Conservation (phyloP, 257 asterid genomes). For the Voacanga thouarsii region DNA sequence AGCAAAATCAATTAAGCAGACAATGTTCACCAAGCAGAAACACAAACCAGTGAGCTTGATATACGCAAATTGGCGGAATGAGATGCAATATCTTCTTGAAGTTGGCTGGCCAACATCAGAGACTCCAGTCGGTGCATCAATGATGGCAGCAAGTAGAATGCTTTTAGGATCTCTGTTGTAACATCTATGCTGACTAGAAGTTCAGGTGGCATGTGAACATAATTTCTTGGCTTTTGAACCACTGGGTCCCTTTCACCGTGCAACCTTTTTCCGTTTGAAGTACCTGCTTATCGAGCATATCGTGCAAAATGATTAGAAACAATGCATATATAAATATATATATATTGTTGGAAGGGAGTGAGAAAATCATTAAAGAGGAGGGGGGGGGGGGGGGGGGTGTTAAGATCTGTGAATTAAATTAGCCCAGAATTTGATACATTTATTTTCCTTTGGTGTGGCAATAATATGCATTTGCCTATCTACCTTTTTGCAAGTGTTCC, state of each 20-base stretch:
- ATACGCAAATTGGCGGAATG: slow-evolving; percentile 41
- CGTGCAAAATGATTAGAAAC: background rate
- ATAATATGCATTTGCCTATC: background rate
- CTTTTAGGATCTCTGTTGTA: slow-evolving; percentile 50
- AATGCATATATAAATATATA: too few relatives aligned
- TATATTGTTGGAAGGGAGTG: background rate
- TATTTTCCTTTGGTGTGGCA: background rate
- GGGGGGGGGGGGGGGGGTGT: too few relatives aligned
- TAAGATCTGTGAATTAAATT: background rate
- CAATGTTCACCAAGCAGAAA: background rate
- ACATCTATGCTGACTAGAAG: slow-evolving; percentile 65
- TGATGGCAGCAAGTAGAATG: slow-evolving; percentile 91
- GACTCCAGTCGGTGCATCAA: slow-evolving; percentile 85
- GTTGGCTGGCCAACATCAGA: slow-evolving; percentile 91
- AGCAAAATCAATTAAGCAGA: slow-evolving; percentile 2
- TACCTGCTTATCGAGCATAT: slow-evolving; percentile 28
- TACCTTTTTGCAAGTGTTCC: background rate
- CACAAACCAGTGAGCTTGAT: slow-evolving; percentile 72
- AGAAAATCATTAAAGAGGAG: background rate
- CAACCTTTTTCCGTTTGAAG: slow-evolving; percentile 26
- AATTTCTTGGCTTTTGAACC: slow-evolving; percentile 48
- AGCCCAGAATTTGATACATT: background rate
- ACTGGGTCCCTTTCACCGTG: slow-evolving; percentile 25
- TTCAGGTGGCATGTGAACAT: slow-evolving; percentile 85
- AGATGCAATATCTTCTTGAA: slow-evolving; percentile 58